Evolutionary conservation across 2,329 filamentous ascomycete species (phyloP).

Genomic region (Microsporum audouinii): DNA sequence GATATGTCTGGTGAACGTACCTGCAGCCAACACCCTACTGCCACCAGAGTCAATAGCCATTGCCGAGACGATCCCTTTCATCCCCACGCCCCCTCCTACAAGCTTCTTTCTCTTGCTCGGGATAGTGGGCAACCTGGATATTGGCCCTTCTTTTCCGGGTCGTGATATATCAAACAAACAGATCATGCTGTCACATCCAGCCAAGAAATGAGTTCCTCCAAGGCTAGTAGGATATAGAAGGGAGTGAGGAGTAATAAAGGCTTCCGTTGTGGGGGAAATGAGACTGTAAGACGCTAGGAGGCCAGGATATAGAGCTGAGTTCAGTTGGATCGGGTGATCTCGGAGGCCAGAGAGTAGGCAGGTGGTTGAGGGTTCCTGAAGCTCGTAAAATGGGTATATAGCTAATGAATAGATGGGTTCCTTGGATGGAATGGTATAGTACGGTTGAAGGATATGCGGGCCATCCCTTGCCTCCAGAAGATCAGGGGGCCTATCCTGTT

Average conservation of each 20-base stretch:
- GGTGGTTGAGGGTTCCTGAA: constrained; percentile 39
- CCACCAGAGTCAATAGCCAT: constrained; percentile 35
- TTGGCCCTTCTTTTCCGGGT: constrained; percentile 36
- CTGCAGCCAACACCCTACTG: constrained; percentile 45
- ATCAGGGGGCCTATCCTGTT: constrained; percentile 33
- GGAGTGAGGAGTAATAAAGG: constrained; percentile 43
- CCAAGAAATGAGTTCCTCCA: constrained; percentile 43
- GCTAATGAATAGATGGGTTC: constrained; percentile 45
- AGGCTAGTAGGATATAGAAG: constrained; percentile 40
- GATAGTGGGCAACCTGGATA: constrained; percentile 37
- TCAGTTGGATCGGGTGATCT: constrained; percentile 46
- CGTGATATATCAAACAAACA: constrained; percentile 46
- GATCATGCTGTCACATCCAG: constrained; percentile 44
- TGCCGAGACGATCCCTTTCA: constrained; percentile 46
- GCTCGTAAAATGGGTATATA: constrained; percentile 44
- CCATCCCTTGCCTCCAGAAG: constrained; percentile 32
- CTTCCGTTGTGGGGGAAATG: constrained; percentile 45
- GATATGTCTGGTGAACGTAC: constrained; percentile 45
- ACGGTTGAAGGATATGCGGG: constrained; percentile 34
- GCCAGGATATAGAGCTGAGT: constrained; percentile 42
- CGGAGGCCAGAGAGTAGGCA: constrained; percentile 42
- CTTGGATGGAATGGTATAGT: constrained; percentile 35
- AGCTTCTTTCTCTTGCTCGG: constrained; percentile 38
- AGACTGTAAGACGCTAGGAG: constrained; percentile 44
- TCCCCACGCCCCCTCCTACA: constrained; percentile 38